Evolutionary conservation across 192 early-diverging fungal genomes (phyloP), one percentile per base, ranked within the genome.

Genomic region (Backusella australiensis): DNA sequence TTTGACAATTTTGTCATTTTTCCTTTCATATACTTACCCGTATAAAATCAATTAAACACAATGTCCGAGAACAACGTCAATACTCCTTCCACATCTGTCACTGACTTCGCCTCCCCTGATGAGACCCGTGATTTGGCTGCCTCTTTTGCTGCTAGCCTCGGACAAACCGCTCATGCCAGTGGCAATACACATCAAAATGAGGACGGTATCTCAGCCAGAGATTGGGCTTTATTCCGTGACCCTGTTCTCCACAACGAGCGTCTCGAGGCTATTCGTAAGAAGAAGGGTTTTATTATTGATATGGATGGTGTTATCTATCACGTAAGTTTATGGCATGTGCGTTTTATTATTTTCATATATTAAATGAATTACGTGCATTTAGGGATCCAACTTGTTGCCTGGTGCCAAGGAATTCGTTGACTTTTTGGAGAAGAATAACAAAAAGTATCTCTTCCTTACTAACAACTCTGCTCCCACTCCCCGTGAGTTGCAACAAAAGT

Each of bases 251-350:
- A 82, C 52, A 75, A 35, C 8, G 77, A 75, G 52, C 77, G 80
- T 21, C 65, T 85, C 8, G 78, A 75, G 14, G 44, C 67, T 7
- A 82, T 85, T 71, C 84, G 84, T 44, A 23, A 35, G 15, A 85
- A 90, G 79, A 85, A 86, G 73, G 87, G 81, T n/a, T 90, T 85
- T 75, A 87, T 90, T 44, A 82, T 81, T 76, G 89, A 90, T 79
- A 90, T 90, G 89, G 89, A 90, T 68, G 89, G 89, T 26, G 89
- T 90, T 12, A 88, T 89, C 67, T 90, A 89, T 59, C 87, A 89
- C 53, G 83, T 81, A 82, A 79, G 79, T 75, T 12, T 56, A 12
- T 21, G 15, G 11, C 4, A 66, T 53, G 4, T 41, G 6, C 14
- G 14, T 39, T 75, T 85, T 52, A 69, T 67, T 52, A n/a, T 12